Evolutionary conservation across 2,329 filamentous ascomycete genomes (phyloP).

Genomic region (Pseudocercospora crystallina): DNA sequence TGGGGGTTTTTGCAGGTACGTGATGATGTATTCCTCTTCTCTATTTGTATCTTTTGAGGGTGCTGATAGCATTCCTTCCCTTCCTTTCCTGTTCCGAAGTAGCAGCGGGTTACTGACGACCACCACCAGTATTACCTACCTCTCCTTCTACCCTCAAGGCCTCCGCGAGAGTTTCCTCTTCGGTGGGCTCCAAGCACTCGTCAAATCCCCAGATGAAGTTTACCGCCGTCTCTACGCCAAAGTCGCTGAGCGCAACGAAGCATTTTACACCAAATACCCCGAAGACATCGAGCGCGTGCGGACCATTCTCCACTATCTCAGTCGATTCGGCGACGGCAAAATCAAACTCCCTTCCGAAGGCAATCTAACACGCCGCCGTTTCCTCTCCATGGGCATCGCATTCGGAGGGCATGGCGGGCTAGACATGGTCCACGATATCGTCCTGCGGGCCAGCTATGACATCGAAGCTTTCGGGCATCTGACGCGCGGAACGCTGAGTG

Average conservation of each 20-base stretch:
- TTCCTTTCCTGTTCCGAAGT: no score
- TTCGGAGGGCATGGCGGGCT: conserved; percentile 80
- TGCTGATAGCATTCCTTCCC: no score
- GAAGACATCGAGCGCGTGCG: conserved; percentile 72
- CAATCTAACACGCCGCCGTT: conserved; percentile 67
- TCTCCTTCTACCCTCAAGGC: conserved; percentile 71
- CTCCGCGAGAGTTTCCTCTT: conserved; percentile 79
- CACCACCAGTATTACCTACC: conserved; percentile 64
- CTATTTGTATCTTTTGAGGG: not conserved
- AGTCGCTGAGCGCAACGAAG: conserved; percentile 68
- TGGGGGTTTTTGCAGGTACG: conserved; percentile 75
- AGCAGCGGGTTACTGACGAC: not conserved
- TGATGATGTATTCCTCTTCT: no score
- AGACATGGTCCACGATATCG: conserved; percentile 69
- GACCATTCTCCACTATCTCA: conserved; percentile 64
- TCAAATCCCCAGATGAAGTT: conserved; percentile 69
- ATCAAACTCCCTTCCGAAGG: conserved; percentile 72
- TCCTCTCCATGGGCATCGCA: conserved; percentile 73
- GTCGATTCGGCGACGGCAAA: conserved; percentile 53
- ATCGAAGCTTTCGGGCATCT: conserved; percentile 74
- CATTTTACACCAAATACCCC: conserved; percentile 82
- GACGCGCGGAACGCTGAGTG: conserved; percentile 67
- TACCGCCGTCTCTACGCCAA: conserved; percentile 71
- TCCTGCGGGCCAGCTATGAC: conserved; percentile 70
- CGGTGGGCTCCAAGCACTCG: conserved; percentile 78